Conservation (phyloP, 2,329 filamentous ascomycete species). For the Plenodomus lindquistii region DNA sequence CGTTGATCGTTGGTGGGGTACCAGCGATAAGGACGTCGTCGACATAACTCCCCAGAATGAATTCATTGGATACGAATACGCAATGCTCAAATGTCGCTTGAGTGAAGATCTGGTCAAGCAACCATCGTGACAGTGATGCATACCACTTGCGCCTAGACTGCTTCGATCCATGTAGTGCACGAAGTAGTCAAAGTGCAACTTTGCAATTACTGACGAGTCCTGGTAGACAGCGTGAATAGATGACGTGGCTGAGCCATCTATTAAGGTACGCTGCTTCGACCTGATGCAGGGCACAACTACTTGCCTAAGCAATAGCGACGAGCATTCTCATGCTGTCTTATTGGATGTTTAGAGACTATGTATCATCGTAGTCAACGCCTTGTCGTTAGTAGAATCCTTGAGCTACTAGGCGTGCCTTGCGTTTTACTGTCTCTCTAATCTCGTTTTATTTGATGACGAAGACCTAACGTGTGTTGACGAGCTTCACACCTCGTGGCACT, state of each 20-base stretch:
- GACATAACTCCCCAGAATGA: slow-evolving; percentile 16
- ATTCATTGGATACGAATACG: slow-evolving; percentile 1
- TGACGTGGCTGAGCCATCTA: neutral
- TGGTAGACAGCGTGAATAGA: slow-evolving; percentile 2
- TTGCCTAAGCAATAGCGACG: neutral
- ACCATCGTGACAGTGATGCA: slow-evolving; percentile 3
- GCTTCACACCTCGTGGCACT: slow-evolving; percentile 1
- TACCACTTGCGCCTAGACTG: slow-evolving; percentile 17
- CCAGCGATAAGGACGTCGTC: slow-evolving; percentile 12
- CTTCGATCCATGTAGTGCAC: slow-evolving; percentile 19
- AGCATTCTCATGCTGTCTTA: slow-evolving; percentile 9
- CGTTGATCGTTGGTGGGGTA: neutral
- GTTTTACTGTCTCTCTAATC: slow-evolving; percentile 2
- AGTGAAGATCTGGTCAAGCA: neutral
- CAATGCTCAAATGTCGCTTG: slow-evolving; percentile 6
- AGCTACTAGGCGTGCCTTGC: slow-evolving; percentile 7
- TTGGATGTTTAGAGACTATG: slow-evolving; percentile 7
- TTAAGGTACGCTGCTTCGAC: slow-evolving; percentile 12
- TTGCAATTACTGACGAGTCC: neutral
- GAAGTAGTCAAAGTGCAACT: neutral
- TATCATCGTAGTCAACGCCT: slow-evolving; percentile 9
- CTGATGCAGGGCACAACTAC: neutral
- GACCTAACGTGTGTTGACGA: slow-evolving; percentile 10
- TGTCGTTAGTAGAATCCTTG: slow-evolving; percentile 11
- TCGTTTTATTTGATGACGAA: slow-evolving; percentile 9